Conservation (phyloP, 306 rosid genomes). For the Pterocarpus macrocarpus region DNA sequence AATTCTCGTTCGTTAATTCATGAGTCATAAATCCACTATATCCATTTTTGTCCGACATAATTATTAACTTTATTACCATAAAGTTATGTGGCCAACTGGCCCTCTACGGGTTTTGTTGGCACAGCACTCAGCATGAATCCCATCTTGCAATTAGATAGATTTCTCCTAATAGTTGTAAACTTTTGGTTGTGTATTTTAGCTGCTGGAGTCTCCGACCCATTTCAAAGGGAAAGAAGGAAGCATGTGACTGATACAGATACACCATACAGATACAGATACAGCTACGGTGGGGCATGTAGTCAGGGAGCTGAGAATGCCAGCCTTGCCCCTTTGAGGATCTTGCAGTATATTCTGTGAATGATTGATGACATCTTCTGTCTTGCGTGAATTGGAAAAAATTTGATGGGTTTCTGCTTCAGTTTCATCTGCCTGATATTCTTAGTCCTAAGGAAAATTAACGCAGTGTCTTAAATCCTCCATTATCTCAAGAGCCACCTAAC, state of each 20-base stretch:
- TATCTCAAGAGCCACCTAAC: too few species aligned
- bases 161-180: neutral
- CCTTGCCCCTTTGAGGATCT: slow-evolving; percentile 2
- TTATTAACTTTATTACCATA: neutral
- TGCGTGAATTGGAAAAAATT: too few species aligned
- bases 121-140: neutral
- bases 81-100: neutral
- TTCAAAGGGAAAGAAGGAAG: too few species aligned
- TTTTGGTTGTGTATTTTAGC: too few species aligned
- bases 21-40: neutral
- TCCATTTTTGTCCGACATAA: neutral
- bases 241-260: too few species aligned
- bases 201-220: too few species aligned
- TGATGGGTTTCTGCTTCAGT: too few species aligned
- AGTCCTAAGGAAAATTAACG: too few species aligned
- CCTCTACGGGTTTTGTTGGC: neutral
- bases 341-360: slow-evolving; percentile 63
- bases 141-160: neutral
- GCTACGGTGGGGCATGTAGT: too few species aligned
- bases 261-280: too few species aligned
- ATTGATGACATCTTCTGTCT: slow-evolving; percentile 46
- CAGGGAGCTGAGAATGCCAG: too few species aligned
- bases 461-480: neutral
- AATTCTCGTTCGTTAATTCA: neutral
- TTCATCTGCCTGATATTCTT: too few species aligned